These are phyloP conservation scores for Sechiopsis laciniata DNA, from an alignment of 306 rosid genomes.

Conservation along the genomic window DNA sequence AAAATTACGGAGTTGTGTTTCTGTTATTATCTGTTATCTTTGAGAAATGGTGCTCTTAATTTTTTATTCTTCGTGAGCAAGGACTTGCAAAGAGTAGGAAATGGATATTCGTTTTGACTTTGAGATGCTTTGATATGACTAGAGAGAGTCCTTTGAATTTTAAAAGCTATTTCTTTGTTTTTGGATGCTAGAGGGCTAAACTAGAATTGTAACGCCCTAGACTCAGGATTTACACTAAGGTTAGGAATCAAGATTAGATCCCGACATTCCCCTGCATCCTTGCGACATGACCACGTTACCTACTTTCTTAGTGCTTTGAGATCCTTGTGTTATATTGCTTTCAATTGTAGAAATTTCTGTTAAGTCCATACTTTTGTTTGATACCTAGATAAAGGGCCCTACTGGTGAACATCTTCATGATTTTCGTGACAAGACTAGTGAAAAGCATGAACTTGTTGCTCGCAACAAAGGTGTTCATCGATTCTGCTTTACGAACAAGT, in stretches of 20 bases:
- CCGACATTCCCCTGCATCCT: too few relatives aligned
- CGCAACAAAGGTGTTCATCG: constrained; percentile 41
- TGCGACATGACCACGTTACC: too few relatives aligned
- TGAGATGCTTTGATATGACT: not conserved
- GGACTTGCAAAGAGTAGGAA: not conserved
- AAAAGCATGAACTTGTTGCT: constrained; percentile 56
- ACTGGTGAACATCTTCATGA: constrained; percentile 62
- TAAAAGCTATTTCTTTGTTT: not conserved
- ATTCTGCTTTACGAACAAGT: constrained; percentile 74
- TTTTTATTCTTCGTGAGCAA: not conserved
- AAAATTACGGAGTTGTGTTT: not conserved
- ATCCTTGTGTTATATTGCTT: not conserved
- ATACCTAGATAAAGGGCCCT: constrained; percentile 76
- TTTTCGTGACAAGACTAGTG: constrained; percentile 48
- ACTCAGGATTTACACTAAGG: too few relatives aligned
- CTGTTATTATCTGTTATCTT: not conserved
- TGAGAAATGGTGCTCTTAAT: not conserved
- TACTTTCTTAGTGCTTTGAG: not conserved
- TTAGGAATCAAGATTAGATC: too few relatives aligned
- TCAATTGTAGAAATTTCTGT: constrained; percentile 10
- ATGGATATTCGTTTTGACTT: not conserved
- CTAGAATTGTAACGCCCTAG: not conserved
- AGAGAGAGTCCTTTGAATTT: not conserved
- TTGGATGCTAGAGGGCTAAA: constrained; percentile 3
- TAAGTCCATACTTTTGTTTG: constrained; percentile 13